These are phyloP conservation scores for Xylona heveae DNA, from an alignment of 495 filamentous ascomycete species.

Conservation along the genomic window DNA sequence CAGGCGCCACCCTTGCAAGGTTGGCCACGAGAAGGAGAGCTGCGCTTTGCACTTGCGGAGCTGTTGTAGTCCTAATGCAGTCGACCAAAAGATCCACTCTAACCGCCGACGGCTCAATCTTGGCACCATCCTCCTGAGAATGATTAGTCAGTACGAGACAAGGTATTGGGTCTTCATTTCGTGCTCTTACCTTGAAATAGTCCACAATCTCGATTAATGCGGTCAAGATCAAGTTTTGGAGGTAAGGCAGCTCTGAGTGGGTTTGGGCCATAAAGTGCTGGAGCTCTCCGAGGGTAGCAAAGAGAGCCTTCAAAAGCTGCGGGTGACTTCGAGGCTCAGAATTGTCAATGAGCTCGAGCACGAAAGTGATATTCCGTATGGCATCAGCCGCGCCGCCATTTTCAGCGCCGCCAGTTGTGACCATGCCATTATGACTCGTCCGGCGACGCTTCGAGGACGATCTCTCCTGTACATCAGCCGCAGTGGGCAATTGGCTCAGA, in stretches of 20 bases:
- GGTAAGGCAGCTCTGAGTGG: conserved; percentile 60
- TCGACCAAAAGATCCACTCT: conserved; percentile 75
- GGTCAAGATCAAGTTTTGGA: conserved; percentile 58
- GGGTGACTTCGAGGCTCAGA: conserved; percentile 51
- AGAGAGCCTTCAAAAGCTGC: conserved; percentile 53
- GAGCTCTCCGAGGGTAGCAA: conserved; percentile 62
- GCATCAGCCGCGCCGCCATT: conserved; percentile 33
- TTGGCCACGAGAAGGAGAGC: conserved; percentile 75
- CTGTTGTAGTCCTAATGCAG: conserved; percentile 72
- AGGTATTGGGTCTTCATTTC: neutral
- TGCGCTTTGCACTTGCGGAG: conserved; percentile 75
- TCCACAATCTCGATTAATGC: conserved; percentile 64
- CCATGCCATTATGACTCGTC: conserved; percentile 41
- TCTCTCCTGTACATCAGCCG: conserved; percentile 37
- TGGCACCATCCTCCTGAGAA: conserved; percentile 16
- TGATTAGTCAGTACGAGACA: conserved; percentile 1
- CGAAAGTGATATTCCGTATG: conserved; percentile 57
- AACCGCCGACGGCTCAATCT: conserved; percentile 53
- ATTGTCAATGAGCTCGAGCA: conserved; percentile 69
- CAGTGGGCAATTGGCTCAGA: conserved; percentile 43
- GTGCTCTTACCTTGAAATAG: conserved; percentile 28
- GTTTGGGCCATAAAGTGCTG: conserved; percentile 55
- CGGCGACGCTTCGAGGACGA: conserved; percentile 53
- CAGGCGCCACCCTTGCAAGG: conserved; percentile 63
- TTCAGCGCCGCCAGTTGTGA: conserved; percentile 20